Evolutionary conservation across 768 basidiomycete species (phyloP).

Genomic region (Inosperma sp.): DNA sequence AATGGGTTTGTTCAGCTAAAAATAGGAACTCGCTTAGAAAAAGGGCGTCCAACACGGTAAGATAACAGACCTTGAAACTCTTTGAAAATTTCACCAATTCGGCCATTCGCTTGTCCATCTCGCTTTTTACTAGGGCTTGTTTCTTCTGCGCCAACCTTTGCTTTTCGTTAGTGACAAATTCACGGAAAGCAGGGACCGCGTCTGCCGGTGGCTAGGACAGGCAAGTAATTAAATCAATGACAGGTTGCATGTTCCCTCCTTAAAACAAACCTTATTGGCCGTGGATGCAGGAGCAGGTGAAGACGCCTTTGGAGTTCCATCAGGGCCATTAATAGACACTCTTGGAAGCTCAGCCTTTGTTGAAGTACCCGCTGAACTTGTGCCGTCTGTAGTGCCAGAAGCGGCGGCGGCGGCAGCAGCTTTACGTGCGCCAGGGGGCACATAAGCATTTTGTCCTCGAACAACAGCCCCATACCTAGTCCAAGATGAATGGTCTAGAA

Average conservation of each 20-base stretch:
- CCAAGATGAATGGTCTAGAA: conserved; percentile 13
- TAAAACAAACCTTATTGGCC: conserved; percentile 8
- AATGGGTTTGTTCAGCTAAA: conserved; percentile 87
- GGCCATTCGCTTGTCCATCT: conserved; percentile 92
- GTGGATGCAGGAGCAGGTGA: conserved; percentile 60
- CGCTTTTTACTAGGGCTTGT: conserved; percentile 82
- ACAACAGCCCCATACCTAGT: conserved; percentile 88
- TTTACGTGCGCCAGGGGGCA: conserved; percentile 85
- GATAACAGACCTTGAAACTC: conserved; percentile 87
- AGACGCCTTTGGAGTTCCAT: conserved; percentile 60
- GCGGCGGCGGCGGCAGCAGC: conserved; percentile 27
- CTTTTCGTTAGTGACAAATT: conserved; percentile 90
- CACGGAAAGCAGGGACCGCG: conserved; percentile 79
- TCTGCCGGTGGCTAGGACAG: conserved; percentile 58
- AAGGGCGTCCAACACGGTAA: neutral
- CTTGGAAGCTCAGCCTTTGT: conserved; percentile 56
- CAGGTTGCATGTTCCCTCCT: conserved; percentile 4
- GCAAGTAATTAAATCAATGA: conserved; percentile 7
- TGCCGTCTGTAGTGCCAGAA: conserved; percentile 3
- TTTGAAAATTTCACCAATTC: conserved; percentile 92
- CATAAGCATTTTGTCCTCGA: conserved; percentile 83
- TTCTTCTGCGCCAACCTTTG: conserved; percentile 88
- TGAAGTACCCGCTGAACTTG: conserved; percentile 19
- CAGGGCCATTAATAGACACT: conserved; percentile 74
- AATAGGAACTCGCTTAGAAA: conserved; percentile 4